Base-by-base conservation (phyloP, 306 rosid species). In the Begonia loranthoides region DNA sequence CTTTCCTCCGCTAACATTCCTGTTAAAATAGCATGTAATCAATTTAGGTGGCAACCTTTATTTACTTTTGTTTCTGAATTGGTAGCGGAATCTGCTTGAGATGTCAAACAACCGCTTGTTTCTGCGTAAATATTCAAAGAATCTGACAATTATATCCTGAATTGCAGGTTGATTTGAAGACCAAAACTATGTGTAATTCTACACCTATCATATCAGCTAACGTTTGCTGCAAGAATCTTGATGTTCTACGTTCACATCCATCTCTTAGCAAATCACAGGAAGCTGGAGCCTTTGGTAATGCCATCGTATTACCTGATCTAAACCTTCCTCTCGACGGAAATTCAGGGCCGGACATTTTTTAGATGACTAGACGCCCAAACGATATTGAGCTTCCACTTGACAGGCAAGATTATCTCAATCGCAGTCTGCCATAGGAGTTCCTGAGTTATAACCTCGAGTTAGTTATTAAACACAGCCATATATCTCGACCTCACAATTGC, bases 231-330 rank as follows among this genome's bases (percentile, higher is more conserved):
- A 67, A 55, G n/a, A 60, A 45, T 49, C 21, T 55, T 3, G 55
- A 63, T 34, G 33, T 65, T 49, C 38, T 24, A 17, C 58, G 36
- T 69, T 49, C 21, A 34, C 14, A 6, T 17, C 52, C 67, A 66
- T 21, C 39, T 59, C 46, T 72, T 54, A 43, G 58, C 51, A 61
- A 71, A 65, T 49, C 62, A 34, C 71, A 59, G 45, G 92, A 72
- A 28, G 63, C 59, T 28, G 70, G 69, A 61, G 64, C 63, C 45
- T 50, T 14, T 24, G 95, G 61, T 24, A 41, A 70, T 24, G 62
- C 63, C 12, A 62, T 67, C 59, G 50, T 46, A 28, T 73, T 90
- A n/a, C 97, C 97, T 5, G 97, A 90, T 73, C 75, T 90, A 60
- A 90, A 90, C 70, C 63, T 90, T 61, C 87, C 90, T 13, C 60